Evolutionary conservation across 2,329 filamentous ascomycete species (phyloP), one percentile per base, ranked within the genome.

Genomic region (Seiridium cupressi): DNA sequence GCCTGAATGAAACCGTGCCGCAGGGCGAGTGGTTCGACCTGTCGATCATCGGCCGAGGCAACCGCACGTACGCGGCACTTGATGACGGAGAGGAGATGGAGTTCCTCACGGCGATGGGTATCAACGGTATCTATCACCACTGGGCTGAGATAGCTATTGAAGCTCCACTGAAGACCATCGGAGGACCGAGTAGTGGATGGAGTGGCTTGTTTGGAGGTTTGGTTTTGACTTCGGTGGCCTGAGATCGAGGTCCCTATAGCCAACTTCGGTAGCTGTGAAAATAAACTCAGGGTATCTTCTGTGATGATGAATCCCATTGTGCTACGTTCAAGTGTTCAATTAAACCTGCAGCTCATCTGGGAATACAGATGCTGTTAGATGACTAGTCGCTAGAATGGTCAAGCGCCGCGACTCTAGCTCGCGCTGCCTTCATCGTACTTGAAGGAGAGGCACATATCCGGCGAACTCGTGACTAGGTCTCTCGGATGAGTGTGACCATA

Each of bases 101-200:
- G 65, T 80, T 81, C 54, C 60, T 72, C n/a, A 74, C 77, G 0
- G 66, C 73, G 4, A 72, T 81, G 59, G 78, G 78, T 0, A 71
- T 80, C 57, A 77, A 79, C 56, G 78, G 77, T 0, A 66, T 68
- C 47, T 68, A 67, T 5, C 73, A 77, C 44, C 74, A 76, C 13
- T 80, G 76, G 77, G 74, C 71, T 4, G 68, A 72, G 3, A 75
- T 81, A 26, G 78, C 77, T 0, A 71, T 82, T 58, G 79, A 81
- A 66, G 80, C 79, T 7, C 79, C 79, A 3, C 60, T 81, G 38
- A 60, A 68, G 11, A 63, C 63, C n/a, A 57, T 81, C 5, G 76
- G 76, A 2, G 77, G 77, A 3, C 62, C 57, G 10, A 65, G 54
- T 0, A 61, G 65, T 3, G 70, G 70, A 0, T 76, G 74, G 73